Conservation (phyloP, 2,329 filamentous ascomycete genomes). For the Phaeophleospora eucalypticola region DNA sequence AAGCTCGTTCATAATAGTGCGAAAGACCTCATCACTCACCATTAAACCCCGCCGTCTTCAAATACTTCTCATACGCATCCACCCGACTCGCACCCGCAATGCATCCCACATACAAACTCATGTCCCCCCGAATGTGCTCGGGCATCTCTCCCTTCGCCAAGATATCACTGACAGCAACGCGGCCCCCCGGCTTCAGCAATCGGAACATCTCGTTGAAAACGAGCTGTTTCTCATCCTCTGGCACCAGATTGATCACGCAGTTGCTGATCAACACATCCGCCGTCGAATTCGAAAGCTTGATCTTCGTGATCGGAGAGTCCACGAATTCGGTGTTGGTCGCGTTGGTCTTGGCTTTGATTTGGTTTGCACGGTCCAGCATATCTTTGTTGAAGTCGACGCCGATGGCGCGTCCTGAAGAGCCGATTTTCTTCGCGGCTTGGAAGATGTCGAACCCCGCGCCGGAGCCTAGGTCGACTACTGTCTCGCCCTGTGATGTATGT, state of each 20-base stretch:
- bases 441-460: slow-evolving; percentile 13
- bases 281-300: neutral
- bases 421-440: slow-evolving; percentile 11
- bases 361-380: slow-evolving; percentile 7
- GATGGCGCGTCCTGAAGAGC: slow-evolving; percentile 4
- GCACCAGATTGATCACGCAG: slow-evolving; percentile 11
- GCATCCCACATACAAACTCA: slow-evolving; percentile 10
- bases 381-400: slow-evolving; percentile 9
- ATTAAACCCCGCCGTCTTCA: slow-evolving; percentile 7
- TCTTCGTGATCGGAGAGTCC: slow-evolving; percentile 6
- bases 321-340: slow-evolving; percentile 7
- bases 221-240: slow-evolving; percentile 8
- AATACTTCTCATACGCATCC: slow-evolving; percentile 5
- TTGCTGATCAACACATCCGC: slow-evolving; percentile 13
- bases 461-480: slow-evolving; percentile 8
- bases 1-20: neutral
- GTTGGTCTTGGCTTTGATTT: slow-evolving; percentile 6
- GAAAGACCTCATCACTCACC: neutral
- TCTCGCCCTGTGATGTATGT: slow-evolving; percentile 2
- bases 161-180: slow-evolving; percentile 9
- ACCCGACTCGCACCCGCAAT: slow-evolving; percentile 8
- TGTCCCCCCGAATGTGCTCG: slow-evolving; percentile 3
- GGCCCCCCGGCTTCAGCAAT: slow-evolving; percentile 4
- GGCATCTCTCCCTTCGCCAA: slow-evolving; percentile 9
- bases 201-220: slow-evolving; percentile 13